Conservation (phyloP, 2,329 filamentous ascomycete species). For the Monilinia vaccinii-corymbosi region DNA sequence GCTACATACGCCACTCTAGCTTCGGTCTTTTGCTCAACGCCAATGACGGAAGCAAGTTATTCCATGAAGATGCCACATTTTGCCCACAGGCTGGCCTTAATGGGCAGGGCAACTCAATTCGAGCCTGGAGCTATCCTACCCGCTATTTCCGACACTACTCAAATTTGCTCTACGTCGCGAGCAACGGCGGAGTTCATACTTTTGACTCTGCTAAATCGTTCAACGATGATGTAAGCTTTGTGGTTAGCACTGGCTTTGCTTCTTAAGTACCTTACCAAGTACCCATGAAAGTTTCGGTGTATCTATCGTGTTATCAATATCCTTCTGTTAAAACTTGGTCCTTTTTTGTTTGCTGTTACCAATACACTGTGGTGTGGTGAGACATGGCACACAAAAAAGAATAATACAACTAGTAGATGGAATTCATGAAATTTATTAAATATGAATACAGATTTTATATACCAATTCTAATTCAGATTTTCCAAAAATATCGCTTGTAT, state of each 20-base stretch:
- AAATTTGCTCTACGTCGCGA: constrained; percentile 39
- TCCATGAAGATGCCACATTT: constrained; percentile 55
- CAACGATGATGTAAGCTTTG: constrained; percentile 46
- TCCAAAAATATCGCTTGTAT: too few species aligned
- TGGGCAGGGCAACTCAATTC: constrained; percentile 42
- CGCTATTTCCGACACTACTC: constrained; percentile 47
- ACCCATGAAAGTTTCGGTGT: neutral
- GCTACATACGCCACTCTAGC: constrained; percentile 47
- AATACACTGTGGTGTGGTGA: too few species aligned
- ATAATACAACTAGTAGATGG: neutral
- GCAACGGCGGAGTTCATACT: constrained; percentile 44
- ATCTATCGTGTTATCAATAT: neutral
- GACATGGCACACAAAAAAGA: neutral
- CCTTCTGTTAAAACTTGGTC: neutral
- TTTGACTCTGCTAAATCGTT: constrained; percentile 43
- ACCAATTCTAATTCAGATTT: too few species aligned
- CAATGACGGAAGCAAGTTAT: constrained; percentile 46
- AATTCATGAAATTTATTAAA: neutral
- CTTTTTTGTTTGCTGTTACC: neutral
- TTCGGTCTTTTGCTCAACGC: constrained; percentile 42
- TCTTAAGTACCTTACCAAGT: constrained; percentile 28
- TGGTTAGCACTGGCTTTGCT: constrained; percentile 37
- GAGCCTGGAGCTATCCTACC: constrained; percentile 52
- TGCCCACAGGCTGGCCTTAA: constrained; percentile 45
- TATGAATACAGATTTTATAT: too few species aligned